Base-by-base conservation (phyloP, 495 filamentous ascomycete species). In the Ascobolus immersus region DNA sequence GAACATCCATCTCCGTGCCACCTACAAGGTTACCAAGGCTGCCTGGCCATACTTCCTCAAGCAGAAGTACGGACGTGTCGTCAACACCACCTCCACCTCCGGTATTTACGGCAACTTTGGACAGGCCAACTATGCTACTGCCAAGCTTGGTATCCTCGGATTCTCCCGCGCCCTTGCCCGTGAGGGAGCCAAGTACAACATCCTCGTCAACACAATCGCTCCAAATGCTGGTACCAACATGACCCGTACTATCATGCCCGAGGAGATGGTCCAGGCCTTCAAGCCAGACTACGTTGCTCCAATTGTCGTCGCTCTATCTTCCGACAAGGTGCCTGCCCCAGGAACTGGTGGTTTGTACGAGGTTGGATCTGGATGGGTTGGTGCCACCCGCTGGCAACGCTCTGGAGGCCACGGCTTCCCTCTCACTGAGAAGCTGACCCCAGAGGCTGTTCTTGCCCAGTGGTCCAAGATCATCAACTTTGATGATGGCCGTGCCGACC, bases 71-170 rank as follows among this genome's bases (percentile, higher is more conserved):
- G 86, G 86, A 41, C 78, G 86, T 47, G 65, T 96, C 34, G 63
- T 96, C 52, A 96, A 96, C 62, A 96, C 86, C 37, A 79, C 86
- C 11, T 89, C 77, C 30, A 92, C 86, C 23, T 82, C 75, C 50
- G 86, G 86, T 55, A 93, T 96, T 56, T 96, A 96, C 47, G 86
- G 86, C 42, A 96, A 92, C 64, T 96, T 96, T 45, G 86, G 86
- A 35, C 86, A 96, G 59, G 81, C 86, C 45, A 94, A 96, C 60
- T 96, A 96, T 54, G 70, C 86, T 33, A 75, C 84, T 34, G 86
- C 89, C 13, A 96, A 96, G 69, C 65, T 71, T 39, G 89, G 75
- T 53, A 96, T 96, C 44, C 70, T 96, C 19, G 86, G 86, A 35
- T 77, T 96, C 59, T 89, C 80, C 13, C 76, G 82, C 42, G 74